These are phyloP conservation scores for Otatea glauca DNA, from an alignment of 176 grass and related monocot genomes.

Conservation along the genomic window DNA sequence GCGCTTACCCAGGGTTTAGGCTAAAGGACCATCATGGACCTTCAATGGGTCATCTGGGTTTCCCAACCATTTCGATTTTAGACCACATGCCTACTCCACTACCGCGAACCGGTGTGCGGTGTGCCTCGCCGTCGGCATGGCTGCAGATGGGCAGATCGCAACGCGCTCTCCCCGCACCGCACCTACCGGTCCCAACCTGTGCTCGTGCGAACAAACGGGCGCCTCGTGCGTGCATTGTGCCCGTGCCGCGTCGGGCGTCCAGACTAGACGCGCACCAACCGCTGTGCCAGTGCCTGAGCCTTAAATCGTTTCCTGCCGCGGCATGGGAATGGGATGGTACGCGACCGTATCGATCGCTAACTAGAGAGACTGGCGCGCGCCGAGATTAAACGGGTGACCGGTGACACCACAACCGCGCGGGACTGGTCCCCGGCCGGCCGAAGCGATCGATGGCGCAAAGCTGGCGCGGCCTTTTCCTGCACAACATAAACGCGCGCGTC, in stretches of 20 bases:
- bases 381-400: not conserved
- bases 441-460: not conserved
- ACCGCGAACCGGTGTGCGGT: not conserved
- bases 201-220: conserved; percentile 13
- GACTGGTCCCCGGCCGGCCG: not conserved
- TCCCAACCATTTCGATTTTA: not conserved
- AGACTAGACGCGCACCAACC: not conserved
- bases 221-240: not conserved
- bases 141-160: not conserved
- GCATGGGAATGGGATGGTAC: not conserved
- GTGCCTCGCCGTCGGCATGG: conserved; percentile 17
- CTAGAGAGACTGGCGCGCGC: too few relatives aligned
- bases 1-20: too few relatives aligned
- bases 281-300: not conserved
- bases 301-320: not conserved
- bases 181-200: conserved; percentile 23
- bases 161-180: not conserved
- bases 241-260: not conserved
- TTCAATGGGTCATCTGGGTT: too few relatives aligned
- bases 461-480: not conserved
- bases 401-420: not conserved
- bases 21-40: too few relatives aligned
- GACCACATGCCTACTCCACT: not conserved
- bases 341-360: not conserved
- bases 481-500: not conserved